Evolutionary conservation across 352 stramenopile genomes (phyloP).

Genomic region (Globisporangium recalcitrans): DNA sequence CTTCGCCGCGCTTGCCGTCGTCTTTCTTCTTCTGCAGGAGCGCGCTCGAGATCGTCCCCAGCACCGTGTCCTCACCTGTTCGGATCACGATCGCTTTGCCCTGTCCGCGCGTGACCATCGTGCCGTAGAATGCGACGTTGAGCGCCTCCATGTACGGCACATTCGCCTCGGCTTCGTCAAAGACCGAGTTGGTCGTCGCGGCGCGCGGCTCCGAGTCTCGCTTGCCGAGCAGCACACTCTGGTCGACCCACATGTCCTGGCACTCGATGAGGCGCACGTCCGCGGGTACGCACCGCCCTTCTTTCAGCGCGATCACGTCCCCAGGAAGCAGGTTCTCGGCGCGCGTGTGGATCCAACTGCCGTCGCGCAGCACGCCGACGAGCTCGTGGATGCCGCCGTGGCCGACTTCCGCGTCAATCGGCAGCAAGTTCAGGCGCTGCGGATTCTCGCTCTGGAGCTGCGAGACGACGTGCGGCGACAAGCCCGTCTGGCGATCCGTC

Average conservation of each 20-base stretch:
- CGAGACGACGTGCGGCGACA: constrained; percentile 25
- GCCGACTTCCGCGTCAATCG: constrained; percentile 36
- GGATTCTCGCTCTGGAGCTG: constrained; percentile 25
- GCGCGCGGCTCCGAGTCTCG: constrained; percentile 20
- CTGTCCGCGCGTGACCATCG: constrained; percentile 29
- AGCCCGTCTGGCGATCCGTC: constrained; percentile 25
- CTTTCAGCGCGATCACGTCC: constrained; percentile 44
- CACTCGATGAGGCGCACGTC: constrained; percentile 49
- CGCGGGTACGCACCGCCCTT: constrained; percentile 44
- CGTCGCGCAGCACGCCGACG: constrained; percentile 45
- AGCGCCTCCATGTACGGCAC: constrained; percentile 43
- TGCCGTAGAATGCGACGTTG: constrained; percentile 56
- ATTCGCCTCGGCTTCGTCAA: constrained; percentile 31
- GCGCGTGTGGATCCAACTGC: constrained; percentile 50
- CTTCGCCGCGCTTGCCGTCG: constrained; percentile 21
- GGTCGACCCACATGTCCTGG: constrained; percentile 42
- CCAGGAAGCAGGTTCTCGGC: constrained; percentile 46
- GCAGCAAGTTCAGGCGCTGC: constrained; percentile 34
- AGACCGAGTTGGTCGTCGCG: constrained; percentile 35
- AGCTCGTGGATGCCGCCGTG: constrained; percentile 54
- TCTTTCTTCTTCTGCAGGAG: constrained; percentile 25
- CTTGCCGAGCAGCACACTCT: constrained; percentile 29
- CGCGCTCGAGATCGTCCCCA: constrained; percentile 35
- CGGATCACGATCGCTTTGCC: constrained; percentile 49
- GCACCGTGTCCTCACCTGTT: constrained; percentile 38